A percentile compares a stretch with the other conserved stretches of the same genome.
phyloP scores from a whole-genome alignment of 345 rosid species.

The Euphorbia lathyris region DNA sequence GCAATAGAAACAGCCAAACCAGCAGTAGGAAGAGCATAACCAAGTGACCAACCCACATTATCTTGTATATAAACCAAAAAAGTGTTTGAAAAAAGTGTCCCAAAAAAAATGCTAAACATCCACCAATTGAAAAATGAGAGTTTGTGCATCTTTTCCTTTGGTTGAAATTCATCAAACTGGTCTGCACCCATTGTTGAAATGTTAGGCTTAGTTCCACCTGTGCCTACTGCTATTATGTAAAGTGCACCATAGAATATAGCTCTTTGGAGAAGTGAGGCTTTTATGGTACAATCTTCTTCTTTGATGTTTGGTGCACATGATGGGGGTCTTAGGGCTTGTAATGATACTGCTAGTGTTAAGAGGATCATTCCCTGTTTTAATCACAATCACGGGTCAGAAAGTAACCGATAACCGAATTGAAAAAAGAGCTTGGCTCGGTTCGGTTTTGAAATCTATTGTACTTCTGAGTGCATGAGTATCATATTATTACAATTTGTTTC shows the following conservation, averaged over 20 bases:
- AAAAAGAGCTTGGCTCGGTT: too few species aligned
- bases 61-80: slow-evolving; percentile 55
- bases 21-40: slow-evolving; percentile 50
- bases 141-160: slow-evolving; percentile 52
- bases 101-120: slow-evolving; percentile 62
- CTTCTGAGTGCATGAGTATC: too few species aligned
- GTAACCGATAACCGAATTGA: too few species aligned
- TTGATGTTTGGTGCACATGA: slow-evolving; percentile 35
- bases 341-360: slow-evolving; percentile 46
- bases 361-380: slow-evolving; percentile 53
- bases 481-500: too few species aligned
- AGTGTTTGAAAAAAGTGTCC: slow-evolving; percentile 52
- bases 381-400: too few species aligned
- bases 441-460: too few species aligned
- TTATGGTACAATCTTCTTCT: slow-evolving; percentile 25
- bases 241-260: slow-evolving; percentile 47
- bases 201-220: slow-evolving; percentile 67
- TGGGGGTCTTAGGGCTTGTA: slow-evolving; percentile 46
- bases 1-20: slow-evolving; percentile 37
- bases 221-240: slow-evolving; percentile 42
- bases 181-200: slow-evolving; percentile 72
- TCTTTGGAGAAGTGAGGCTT: slow-evolving; percentile 32
- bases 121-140: slow-evolving; percentile 74
- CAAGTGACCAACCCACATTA: slow-evolving; percentile 40
- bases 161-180: slow-evolving; percentile 61